These are phyloP conservation scores for Trichoderma oligosporum DNA, from an alignment of 2,329 filamentous ascomycete genomes.

Conservation along the genomic window DNA sequence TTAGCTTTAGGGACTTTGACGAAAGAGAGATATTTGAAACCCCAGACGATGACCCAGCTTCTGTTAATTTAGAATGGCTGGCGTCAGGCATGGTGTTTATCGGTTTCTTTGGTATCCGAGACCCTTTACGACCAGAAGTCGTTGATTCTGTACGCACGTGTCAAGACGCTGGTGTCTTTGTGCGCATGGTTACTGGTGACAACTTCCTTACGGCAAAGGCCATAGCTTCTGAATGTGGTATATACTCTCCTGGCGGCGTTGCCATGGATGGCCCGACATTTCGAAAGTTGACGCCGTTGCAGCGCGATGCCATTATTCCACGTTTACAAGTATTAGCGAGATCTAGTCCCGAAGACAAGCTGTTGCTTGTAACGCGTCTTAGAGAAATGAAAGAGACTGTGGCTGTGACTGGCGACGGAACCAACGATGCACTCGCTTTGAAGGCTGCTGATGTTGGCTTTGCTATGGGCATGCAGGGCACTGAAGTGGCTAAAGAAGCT, in stretches of 20 bases:
- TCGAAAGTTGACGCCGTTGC: conserved; percentile 50
- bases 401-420: conserved; percentile 63
- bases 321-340: conserved; percentile 65
- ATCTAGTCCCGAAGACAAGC: conserved; percentile 67
- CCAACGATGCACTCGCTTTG: conserved; percentile 62
- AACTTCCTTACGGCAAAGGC: conserved; percentile 44
- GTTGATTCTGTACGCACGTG: conserved; percentile 59
- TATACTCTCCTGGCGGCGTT: conserved; percentile 58
- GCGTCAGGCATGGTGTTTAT: conserved; percentile 47
- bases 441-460: conserved; percentile 65
- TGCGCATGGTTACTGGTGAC: conserved; percentile 59
- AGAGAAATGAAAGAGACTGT: conserved; percentile 64
- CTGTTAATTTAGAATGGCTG: conserved; percentile 37
- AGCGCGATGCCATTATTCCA: conserved; percentile 51
- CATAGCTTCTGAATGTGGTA: conserved; percentile 42
- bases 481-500: conserved; percentile 63
- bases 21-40: conserved; percentile 62
- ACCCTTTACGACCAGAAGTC: conserved; percentile 62
- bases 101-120: conserved; percentile 59
- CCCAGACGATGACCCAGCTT: conserved; percentile 33
- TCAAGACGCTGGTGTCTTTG: conserved; percentile 61
- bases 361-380: conserved; percentile 59
- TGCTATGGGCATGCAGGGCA: conserved; percentile 64
- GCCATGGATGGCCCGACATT: conserved; percentile 56
- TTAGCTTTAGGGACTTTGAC: conserved; percentile 70